These are phyloP conservation scores for Trichoderma sp. DNA, from an alignment of 2,329 filamentous ascomycete species.

Conservation along the genomic window DNA sequence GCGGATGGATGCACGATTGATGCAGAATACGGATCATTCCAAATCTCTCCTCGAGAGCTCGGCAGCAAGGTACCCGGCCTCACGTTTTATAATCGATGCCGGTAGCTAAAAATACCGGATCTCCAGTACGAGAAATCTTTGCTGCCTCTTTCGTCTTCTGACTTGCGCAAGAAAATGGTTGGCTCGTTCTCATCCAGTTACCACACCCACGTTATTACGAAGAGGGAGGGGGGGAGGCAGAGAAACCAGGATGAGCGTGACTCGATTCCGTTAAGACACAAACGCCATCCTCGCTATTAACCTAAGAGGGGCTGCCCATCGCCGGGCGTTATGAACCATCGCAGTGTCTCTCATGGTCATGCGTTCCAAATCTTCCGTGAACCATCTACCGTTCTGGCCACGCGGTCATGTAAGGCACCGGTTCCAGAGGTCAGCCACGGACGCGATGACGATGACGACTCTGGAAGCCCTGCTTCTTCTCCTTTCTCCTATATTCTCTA, in stretches of 20 bases:
- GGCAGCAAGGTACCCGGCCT: constrained; percentile 23
- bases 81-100: constrained; percentile 30
- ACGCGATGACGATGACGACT: constrained; percentile 18
- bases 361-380: constrained; percentile 23
- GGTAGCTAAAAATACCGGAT: constrained; percentile 31
- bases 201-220: constrained; percentile 19
- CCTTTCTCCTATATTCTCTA: neutral
- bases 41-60: constrained; percentile 9
- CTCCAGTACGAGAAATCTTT: constrained; percentile 28
- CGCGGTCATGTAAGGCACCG: constrained; percentile 34
- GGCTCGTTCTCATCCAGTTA: constrained; percentile 21
- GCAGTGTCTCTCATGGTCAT: constrained; percentile 29
- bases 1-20: constrained; percentile 27
- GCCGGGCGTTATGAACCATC: constrained; percentile 31
- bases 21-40: constrained; percentile 17
- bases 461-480: constrained; percentile 7
- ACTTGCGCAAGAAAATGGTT: constrained; percentile 23
- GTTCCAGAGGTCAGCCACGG: constrained; percentile 24
- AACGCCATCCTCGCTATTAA: constrained; percentile 30
- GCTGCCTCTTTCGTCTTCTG: constrained; percentile 25
- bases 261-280: constrained; percentile 37
- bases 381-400: constrained; percentile 25
- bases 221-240: constrained; percentile 11
- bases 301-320: constrained; percentile 27
- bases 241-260: constrained; percentile 36